Base-by-base conservation (phyloP, 306 rosid genomes). In the Malus sieversii region DNA sequence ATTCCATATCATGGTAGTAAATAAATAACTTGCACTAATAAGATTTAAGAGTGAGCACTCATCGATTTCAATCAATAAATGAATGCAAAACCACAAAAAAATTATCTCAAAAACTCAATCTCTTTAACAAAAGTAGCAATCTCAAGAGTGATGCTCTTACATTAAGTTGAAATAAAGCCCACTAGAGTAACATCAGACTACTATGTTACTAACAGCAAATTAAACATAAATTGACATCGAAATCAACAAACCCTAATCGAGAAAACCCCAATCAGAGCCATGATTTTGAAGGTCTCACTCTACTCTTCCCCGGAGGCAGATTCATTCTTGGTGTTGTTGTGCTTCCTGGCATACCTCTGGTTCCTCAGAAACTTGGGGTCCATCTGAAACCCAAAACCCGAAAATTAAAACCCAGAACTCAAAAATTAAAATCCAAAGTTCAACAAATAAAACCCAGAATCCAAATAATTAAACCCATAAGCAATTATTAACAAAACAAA, bases 321-420 rank as follows among this genome's bases (percentile, higher is more conserved):
- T 66, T 92, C 98, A 8, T 70, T 88, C 66, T 46, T 83, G 76
- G 87, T 87, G 76, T 85, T 92, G 88, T 96, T 90, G 74, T 96
- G 99, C 87, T 96, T 96, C 96, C 97, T 96, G 0, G 99, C 99
- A 46, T 96, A 96, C 99, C 99, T 92, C 84, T 96, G 99, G 89
- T 96, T 96, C 94, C 99, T 90, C 87, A 96, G 79, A 35, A 96
- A 96, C 89, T 96, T 96, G 13, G 98, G 98, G 73, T 96, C 99
- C 99, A 96, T 96, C 99, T 95, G 52, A 14, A 78, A 2, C 30
- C 68, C 20, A 48, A 45, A 12, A 12, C 51, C 20, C 55, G 18
- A 55, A 0, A 71, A 68, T 7, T 1, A 48, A 1, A 68, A 67
- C 9, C 1, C 51, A 64, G 14, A 12, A 14, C 4, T 8, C 6